Evolutionary conservation across 139 green algal genomes (phyloP), one percentile per base, ranked within the genome.

Genomic region (Chlamydomonas sp.): DNA sequence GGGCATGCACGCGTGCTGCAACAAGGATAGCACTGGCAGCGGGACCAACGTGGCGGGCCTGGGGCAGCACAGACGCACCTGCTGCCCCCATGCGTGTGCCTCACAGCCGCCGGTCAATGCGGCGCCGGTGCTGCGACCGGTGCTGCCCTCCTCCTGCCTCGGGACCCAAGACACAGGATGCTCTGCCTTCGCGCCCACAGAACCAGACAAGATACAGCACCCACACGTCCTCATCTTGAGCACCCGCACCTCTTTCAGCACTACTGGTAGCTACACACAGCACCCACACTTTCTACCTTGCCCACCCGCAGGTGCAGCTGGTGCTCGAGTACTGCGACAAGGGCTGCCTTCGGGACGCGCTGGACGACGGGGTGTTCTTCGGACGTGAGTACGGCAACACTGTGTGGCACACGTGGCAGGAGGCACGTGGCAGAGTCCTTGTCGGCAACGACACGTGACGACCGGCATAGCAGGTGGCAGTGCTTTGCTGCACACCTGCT

Each of bases 241-340:
- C 12, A 75, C 14, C 69, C 69, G 18, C 69, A 7, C n/a, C 12
- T 31, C n/a, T 20, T 49, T 75, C 4, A 5, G 69, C 69, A 57
- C 5, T 5, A n/a, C 69, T 8, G 12, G 5, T 76, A 5, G n/a
- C 69, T 49, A 12, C 12, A 1, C 18, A 76, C 3, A 15, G 17
- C 71, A 8, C 9, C 49, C 15, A 2, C 77, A 3, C 62, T 62
- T 62, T 49, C 14, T 20, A 12, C 10, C 63, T 60, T 15, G 2
- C 66, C 18, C 5, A 14, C 72, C 81, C 79, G 31, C 87, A 90
- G 80, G 88, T 92, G 2, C 89, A 88, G 75, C 84, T 93, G 62
- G 90, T 91, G 60, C 85, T 92, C 67, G 88, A 93, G 84, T 92
- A 80, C 78, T 93, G 90, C 74, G 88, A 93, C 79, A 88, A 90